phyloP scores from a whole-genome alignment of 495 filamentous ascomycete species.

The Hypomontagnella submonticulosa region DNA sequence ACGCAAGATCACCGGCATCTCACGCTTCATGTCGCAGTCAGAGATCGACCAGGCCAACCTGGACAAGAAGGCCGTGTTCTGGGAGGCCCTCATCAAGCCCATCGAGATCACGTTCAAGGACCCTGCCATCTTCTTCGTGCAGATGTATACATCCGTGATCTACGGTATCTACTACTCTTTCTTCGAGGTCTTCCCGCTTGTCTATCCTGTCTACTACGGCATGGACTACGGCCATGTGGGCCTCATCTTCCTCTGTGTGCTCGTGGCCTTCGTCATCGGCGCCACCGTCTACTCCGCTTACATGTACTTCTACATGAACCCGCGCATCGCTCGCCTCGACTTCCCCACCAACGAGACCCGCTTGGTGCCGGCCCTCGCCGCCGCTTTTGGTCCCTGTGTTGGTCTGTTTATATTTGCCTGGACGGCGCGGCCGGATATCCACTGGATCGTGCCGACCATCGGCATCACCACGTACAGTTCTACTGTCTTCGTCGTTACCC shows the following conservation, averaged over 20 bases:
- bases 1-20: constrained; percentile 56
- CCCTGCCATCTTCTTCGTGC: constrained; percentile 70
- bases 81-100: constrained; percentile 71
- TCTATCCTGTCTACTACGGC: constrained; percentile 70
- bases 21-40: constrained; percentile 60
- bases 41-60: constrained; percentile 65
- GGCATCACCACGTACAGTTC: constrained; percentile 67
- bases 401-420: constrained; percentile 74
- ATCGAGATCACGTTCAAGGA: constrained; percentile 72
- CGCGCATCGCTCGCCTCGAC: constrained; percentile 48
- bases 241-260: constrained; percentile 72
- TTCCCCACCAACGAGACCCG: constrained; percentile 63
- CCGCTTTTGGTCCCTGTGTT: constrained; percentile 63
- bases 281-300: constrained; percentile 64
- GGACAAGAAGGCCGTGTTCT: constrained; percentile 56
- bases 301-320: constrained; percentile 63
- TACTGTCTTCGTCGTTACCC: constrained; percentile 59
- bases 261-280: constrained; percentile 66
- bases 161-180: constrained; percentile 77
- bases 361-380: constrained; percentile 67
- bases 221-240: constrained; percentile 71
- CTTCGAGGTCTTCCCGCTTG: constrained; percentile 80
- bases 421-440: constrained; percentile 64
- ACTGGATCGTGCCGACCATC: constrained; percentile 72
- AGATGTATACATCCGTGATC: constrained; percentile 70